Evolutionary conservation across 768 basidiomycete genomes (phyloP).

Genomic region (Clitopilus hobsonii): DNA sequence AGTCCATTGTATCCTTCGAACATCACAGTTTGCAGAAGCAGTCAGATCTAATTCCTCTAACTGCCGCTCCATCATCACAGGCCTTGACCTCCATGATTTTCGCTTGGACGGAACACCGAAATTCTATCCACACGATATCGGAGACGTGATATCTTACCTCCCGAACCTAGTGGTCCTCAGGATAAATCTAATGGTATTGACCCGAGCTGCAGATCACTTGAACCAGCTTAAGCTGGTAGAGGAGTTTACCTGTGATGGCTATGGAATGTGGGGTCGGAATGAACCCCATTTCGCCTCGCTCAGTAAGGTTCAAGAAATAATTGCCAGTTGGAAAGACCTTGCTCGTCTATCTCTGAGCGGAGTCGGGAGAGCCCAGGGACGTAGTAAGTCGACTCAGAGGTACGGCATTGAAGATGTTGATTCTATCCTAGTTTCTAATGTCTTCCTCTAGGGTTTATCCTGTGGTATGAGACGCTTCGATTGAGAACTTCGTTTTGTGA

Average conservation of each 20-base stretch:
- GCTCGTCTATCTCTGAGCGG: neutral
- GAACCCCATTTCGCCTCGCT: neutral
- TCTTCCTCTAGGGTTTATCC: too few species aligned
- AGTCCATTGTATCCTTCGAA: neutral
- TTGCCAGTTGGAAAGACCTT: neutral
- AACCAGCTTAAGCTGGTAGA: neutral
- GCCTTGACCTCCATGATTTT: neutral
- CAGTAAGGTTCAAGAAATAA: neutral
- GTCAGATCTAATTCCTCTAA: neutral
- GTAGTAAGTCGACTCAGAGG: too few species aligned
- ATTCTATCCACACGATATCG: neutral
- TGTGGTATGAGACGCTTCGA: too few species aligned
- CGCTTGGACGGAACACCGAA: neutral
- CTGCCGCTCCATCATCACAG: neutral
- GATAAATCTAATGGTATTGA: neutral
- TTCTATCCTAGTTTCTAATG: too few species aligned
- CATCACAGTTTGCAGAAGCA: neutral
- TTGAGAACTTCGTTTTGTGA: too few species aligned
- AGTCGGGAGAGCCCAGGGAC: slow-evolving; percentile 25
- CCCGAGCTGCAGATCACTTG: neutral
- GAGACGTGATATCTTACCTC: neutral
- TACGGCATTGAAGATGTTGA: too few species aligned
- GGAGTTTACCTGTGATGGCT: neutral
- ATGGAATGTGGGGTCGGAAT: neutral
- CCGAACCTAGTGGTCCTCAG: neutral